phyloP scores from a whole-genome alignment of 352 stramenopile genomes.

The Globisporangium ultimum region DNA sequence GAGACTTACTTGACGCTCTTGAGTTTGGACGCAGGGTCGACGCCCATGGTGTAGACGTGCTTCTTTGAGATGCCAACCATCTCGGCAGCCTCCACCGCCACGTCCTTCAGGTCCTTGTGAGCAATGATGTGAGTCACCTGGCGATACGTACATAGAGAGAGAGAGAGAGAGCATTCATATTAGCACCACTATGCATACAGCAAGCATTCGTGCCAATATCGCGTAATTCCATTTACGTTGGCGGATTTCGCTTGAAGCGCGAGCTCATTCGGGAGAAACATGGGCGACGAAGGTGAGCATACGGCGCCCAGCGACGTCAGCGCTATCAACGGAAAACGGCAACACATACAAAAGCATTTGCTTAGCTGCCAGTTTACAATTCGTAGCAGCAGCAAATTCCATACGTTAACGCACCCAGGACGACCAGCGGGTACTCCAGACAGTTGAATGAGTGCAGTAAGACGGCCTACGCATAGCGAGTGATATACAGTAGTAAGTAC shows the following conservation, averaged over 20 bases:
- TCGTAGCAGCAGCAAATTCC: background rate
- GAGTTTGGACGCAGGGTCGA: constrained; percentile 17
- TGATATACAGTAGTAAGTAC: constrained; percentile 11
- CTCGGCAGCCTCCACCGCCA: constrained; percentile 39
- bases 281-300: constrained; percentile 55
- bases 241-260: constrained; percentile 36
- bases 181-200: background rate
- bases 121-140: constrained; percentile 56
- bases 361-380: background rate
- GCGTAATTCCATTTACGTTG: constrained; percentile 21
- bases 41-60: constrained; percentile 50
- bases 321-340: constrained; percentile 17
- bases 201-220: background rate
- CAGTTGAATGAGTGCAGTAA: constrained; percentile 72
- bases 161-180: background rate
- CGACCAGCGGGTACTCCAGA: constrained; percentile 51
- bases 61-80: constrained; percentile 25
- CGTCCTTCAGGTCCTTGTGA: constrained; percentile 42
- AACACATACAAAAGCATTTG: background rate
- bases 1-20: constrained; percentile 52
- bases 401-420: constrained; percentile 34
- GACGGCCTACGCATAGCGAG: constrained; percentile 29
- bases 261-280: constrained; percentile 50
- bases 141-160: background rate
- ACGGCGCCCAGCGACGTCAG: constrained; percentile 46